These are phyloP conservation scores for Solanum chacoense DNA, from an alignment of 305 asterid species.

Conservation along the genomic window DNA sequence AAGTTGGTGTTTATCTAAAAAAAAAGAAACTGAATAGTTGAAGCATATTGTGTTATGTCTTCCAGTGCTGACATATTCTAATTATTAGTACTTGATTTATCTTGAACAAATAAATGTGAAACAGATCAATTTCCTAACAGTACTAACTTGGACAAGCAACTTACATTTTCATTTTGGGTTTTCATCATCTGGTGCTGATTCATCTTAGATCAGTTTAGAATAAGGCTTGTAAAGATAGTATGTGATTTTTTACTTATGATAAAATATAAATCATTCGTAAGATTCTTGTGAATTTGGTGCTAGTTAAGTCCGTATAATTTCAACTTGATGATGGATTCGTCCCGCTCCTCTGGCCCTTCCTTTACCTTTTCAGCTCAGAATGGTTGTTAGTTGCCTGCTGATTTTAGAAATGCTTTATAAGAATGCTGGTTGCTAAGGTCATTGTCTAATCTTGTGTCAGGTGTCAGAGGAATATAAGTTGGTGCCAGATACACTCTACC, in stretches of 20 bases:
- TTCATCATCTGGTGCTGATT: not conserved
- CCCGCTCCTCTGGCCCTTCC: not conserved
- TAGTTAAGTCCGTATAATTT: not conserved
- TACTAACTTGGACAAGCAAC: not conserved
- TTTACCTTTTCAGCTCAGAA: not conserved
- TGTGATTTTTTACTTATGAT: not conserved
- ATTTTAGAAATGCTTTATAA: not conserved
- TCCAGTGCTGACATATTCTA: not conserved
- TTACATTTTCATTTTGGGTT: not conserved
- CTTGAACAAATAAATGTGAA: not conserved
- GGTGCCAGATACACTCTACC: slow-evolving; percentile 61
- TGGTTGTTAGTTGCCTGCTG: not conserved
- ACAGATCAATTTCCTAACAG: not conserved
- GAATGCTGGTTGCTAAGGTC: not conserved
- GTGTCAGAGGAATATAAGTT: slow-evolving; percentile 64
- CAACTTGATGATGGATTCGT: not conserved
- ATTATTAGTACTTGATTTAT: not conserved
- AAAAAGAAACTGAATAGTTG: not conserved
- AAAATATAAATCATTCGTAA: not conserved
- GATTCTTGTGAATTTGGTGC: not conserved
- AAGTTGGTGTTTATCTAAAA: not conserved
- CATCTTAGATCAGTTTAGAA: not conserved
- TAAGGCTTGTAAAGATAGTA: not conserved
- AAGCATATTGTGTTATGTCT: not conserved
- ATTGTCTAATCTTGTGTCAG: slow-evolving; percentile 19